Evolutionary conservation across 169 alveolate genomes (phyloP), one percentile per base, ranked within the genome.

Genomic region (Cryptosporidium muris): DNA sequence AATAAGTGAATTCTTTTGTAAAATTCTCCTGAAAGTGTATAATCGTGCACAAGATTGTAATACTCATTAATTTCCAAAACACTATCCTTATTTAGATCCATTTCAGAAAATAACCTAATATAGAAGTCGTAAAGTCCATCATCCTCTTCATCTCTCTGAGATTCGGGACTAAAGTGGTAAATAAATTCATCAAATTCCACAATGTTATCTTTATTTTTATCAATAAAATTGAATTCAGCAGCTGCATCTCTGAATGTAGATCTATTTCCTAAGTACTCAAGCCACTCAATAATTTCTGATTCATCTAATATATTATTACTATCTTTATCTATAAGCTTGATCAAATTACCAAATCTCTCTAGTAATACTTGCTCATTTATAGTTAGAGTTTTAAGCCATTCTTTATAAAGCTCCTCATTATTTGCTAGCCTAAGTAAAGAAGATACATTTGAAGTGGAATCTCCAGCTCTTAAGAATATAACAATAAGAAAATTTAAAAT

Each of bases 321-420:
- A 25, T 74, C 47, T 8, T 58, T 4, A n/a, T 74, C 85, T 45
- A 74, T 74, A 11, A 74, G 54, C 25, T 25, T 68, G 25, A 74
- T 34, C 2, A 74, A 51, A 4, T 14, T 16, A 12, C 16, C n/a
- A 8, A 36, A 74, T 34, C 85, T 49, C 40, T 9, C 51, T 52
- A 74, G 34, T 54, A 74, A 58, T 2, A 62, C 11, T 11, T 74
- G 68, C 51, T 74, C 85, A 25, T 40, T 11, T 0, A 37, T 68
- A 6, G 74, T 58, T 64, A 74, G 43, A 8, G 85, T 74, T 36
- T 74, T 74, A 11, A 74, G 36, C 85, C 85, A 74, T 12, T 74
- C 85, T 16, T 58, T 64, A 16, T 74, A 74, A 60, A 56, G 54
- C 63, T 74, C 60, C 45, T 60, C 64, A 36, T 74, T 68, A 37